Evolutionary conservation across 495 filamentous ascomycete genomes (phyloP).

Genomic region (Entonaema liquescens): DNA sequence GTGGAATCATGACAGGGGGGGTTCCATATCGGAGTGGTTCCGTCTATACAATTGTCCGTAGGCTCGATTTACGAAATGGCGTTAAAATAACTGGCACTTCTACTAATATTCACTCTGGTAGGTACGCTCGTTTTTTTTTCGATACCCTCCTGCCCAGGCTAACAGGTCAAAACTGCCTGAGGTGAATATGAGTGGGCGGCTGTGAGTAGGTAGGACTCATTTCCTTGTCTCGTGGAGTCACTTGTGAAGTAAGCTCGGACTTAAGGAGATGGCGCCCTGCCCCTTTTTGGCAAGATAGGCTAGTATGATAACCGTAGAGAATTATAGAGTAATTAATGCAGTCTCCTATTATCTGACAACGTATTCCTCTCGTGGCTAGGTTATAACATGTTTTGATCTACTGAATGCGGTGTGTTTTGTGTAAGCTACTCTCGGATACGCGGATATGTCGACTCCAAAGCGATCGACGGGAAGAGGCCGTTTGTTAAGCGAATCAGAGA

Average conservation of each 20-base stretch:
- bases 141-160: neutral
- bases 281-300: neutral
- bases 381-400: neutral
- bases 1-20: neutral
- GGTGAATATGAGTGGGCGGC: neutral
- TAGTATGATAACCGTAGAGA: neutral
- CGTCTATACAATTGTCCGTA: neutral
- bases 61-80: neutral
- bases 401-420: neutral
- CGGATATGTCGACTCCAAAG: neutral
- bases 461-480: neutral
- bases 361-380: neutral
- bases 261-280: neutral
- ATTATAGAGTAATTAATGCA: neutral
- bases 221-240: neutral
- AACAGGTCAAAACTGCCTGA: neutral
- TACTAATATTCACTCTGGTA: too few species aligned
- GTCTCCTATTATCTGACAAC: neutral
- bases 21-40: neutral
- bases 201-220: neutral
- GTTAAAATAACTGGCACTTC: too few species aligned
- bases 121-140: too few species aligned
- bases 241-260: slow-evolving; percentile 6
- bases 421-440: neutral
- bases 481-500: neutral